Evolutionary conservation across 208 protist genomes (phyloP).

Genomic region (Trypanosoma melophagium): DNA sequence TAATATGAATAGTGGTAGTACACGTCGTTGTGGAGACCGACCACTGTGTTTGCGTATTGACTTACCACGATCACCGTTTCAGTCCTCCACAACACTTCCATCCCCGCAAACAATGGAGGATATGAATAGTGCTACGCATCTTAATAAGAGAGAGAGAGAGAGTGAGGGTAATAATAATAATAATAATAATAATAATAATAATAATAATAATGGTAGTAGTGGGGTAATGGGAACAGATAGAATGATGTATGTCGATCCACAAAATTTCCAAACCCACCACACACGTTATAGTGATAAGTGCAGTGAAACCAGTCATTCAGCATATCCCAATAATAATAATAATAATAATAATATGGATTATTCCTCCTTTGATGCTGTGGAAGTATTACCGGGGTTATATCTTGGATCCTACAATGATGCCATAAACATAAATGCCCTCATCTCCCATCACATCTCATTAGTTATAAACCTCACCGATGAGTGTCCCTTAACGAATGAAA

Average conservation of each 20-base stretch:
- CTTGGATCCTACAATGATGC: constrained; percentile 60
- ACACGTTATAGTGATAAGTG: too few species aligned
- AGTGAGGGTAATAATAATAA: background rate
- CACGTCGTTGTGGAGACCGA: too few species aligned
- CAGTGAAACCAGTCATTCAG: too few species aligned
- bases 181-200: background rate
- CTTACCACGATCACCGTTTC: too few species aligned
- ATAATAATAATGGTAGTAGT: background rate
- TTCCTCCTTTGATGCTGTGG: constrained; percentile 41
- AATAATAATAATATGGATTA: background rate
- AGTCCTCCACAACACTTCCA: too few species aligned
- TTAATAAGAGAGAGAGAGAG: too few species aligned
- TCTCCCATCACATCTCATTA: constrained; percentile 44
- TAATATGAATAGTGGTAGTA: too few species aligned
- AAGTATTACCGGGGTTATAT: constrained; percentile 71
- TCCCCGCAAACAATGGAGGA: too few species aligned
- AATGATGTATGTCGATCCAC: background rate
- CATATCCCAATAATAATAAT: too few species aligned
- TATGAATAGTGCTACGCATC: too few species aligned
- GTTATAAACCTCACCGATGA: constrained; percentile 72
- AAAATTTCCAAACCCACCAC: too few species aligned
- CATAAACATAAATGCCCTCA: constrained; percentile 37
- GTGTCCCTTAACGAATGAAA: constrained; percentile 43
- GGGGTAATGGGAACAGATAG: background rate
- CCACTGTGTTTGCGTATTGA: too few species aligned